Evolutionary conservation across 2,329 filamentous ascomycete genomes (phyloP).

Genomic region (Shiraia sp.): DNA sequence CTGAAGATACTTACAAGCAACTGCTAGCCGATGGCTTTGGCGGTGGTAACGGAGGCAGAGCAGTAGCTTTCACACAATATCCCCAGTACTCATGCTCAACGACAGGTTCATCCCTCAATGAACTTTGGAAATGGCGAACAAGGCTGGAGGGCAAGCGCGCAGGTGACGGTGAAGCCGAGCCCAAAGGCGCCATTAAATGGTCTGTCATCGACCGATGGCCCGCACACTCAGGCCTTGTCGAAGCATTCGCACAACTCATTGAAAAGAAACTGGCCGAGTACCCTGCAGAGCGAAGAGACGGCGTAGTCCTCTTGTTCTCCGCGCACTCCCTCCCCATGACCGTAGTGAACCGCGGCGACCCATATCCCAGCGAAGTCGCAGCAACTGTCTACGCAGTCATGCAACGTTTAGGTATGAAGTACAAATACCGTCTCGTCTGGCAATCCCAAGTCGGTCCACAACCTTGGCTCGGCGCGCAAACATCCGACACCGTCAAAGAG

Average conservation of each 20-base stretch:
- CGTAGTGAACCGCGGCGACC: constrained; percentile 94
- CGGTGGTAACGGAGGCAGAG: constrained; percentile 83
- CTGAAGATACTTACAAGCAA: constrained; percentile 87
- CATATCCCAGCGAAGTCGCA: constrained; percentile 93
- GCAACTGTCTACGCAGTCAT: constrained; percentile 98
- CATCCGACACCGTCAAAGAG: constrained; percentile 80
- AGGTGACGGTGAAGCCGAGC: constrained; percentile 54
- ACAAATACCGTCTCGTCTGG: constrained; percentile 94
- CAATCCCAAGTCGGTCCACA: constrained; percentile 96
- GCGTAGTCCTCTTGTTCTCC: constrained; percentile 88
- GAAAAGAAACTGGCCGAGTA: constrained; percentile 83
- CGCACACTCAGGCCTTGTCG: constrained; percentile 83
- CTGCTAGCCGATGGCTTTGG: constrained; percentile 89
- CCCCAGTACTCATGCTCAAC: constrained; percentile 98
- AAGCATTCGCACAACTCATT: constrained; percentile 91
- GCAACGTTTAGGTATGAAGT: constrained; percentile 81
- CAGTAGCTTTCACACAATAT: constrained; percentile 97
- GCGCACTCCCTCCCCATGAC: constrained; percentile 97
- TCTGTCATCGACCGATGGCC: constrained; percentile 99
- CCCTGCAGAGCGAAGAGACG: constrained; percentile 74
- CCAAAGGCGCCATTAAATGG: constrained; percentile 80
- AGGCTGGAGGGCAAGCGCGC: constrained; percentile 77
- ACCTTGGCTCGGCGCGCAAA: constrained; percentile 95
- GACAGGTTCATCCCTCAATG: constrained; percentile 92
- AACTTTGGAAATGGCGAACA: constrained; percentile 96